Evolutionary conservation across 495 filamentous ascomycete genomes (phyloP).

Genomic region (Cercophora scortea): DNA sequence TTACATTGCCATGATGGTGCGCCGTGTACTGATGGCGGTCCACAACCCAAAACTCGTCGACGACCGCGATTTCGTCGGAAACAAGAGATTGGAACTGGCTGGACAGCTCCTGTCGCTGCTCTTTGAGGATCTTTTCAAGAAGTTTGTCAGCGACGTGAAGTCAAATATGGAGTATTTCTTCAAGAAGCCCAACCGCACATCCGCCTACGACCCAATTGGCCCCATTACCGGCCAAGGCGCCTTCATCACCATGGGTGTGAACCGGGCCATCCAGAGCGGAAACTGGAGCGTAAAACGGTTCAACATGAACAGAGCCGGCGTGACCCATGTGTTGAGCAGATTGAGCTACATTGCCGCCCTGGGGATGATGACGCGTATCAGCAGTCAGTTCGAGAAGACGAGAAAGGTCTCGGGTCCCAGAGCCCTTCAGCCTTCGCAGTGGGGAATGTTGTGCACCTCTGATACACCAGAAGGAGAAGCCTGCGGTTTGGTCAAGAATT

Average conservation of each 20-base stretch:
- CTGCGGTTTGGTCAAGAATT: constrained; percentile 95
- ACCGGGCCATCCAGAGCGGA: constrained; percentile 87
- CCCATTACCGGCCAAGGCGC: constrained; percentile 69
- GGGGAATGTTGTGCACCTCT: constrained; percentile 92
- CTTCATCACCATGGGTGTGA: constrained; percentile 82
- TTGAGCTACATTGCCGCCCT: constrained; percentile 94
- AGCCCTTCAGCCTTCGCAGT: constrained; percentile 93
- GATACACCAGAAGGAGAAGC: constrained; percentile 98
- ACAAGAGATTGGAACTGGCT: constrained; percentile 89
- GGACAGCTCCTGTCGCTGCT: constrained; percentile 91
- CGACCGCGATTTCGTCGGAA: constrained; percentile 95
- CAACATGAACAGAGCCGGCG: constrained; percentile 95
- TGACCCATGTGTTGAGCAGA: constrained; percentile 92
- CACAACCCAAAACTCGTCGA: constrained; percentile 84
- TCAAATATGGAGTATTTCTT: constrained; percentile 86
- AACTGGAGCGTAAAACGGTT: constrained; percentile 98
- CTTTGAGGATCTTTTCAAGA: constrained; percentile 97
- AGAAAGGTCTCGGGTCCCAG: constrained; percentile 91
- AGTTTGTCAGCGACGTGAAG: constrained; percentile 80
- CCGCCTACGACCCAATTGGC: constrained; percentile 75
- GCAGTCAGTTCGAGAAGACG: constrained; percentile 97
- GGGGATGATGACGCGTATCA: constrained; percentile 99
- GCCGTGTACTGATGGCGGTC: constrained; percentile 86
- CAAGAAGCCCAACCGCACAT: constrained; percentile 78
- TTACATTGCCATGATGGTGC: constrained; percentile 93